Conservation (phyloP, 495 filamentous ascomycete genomes). For the Penicillium paradoxum region DNA sequence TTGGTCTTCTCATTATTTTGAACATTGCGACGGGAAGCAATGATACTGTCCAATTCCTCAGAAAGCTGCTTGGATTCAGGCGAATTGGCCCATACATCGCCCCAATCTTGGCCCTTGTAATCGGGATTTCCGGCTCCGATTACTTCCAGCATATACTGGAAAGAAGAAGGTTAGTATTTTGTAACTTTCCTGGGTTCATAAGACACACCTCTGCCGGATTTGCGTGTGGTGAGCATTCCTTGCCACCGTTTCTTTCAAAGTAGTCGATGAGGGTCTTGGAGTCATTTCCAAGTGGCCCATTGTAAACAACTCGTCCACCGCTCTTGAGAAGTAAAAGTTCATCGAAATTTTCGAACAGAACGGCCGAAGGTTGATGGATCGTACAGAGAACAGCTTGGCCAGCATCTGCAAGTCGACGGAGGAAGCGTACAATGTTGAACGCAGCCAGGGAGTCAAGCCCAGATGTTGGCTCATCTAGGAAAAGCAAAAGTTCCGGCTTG, state of each 20-base stretch:
- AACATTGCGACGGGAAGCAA: slow-evolving; percentile 29
- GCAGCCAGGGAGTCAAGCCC: slow-evolving; percentile 64
- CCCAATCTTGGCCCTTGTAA: slow-evolving; percentile 59
- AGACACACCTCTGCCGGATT: slow-evolving; percentile 57
- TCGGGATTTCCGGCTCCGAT: slow-evolving; percentile 61
- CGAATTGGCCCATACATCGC: slow-evolving; percentile 53
- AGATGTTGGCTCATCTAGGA: slow-evolving; percentile 75
- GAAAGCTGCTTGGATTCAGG: slow-evolving; percentile 38
- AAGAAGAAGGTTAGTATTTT: background rate
- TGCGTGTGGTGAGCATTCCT: slow-evolving; percentile 47
- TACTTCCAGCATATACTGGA: slow-evolving; percentile 59
- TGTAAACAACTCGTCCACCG: slow-evolving; percentile 69
- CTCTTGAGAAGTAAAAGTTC: slow-evolving; percentile 62
- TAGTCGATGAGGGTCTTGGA: slow-evolving; percentile 55
- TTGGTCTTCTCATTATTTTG: slow-evolving; percentile 28
- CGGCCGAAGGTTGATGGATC: slow-evolving; percentile 75
- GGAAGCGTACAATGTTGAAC: slow-evolving; percentile 60
- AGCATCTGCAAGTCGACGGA: slow-evolving; percentile 59
- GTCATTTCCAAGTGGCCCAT: slow-evolving; percentile 56
- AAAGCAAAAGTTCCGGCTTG: slow-evolving; percentile 63
- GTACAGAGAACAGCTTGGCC: slow-evolving; percentile 73
- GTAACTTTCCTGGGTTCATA: too few species aligned
- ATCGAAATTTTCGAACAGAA: slow-evolving; percentile 73
- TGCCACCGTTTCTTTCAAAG: slow-evolving; percentile 59
- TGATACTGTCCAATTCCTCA: slow-evolving; percentile 45